Base-by-base conservation (phyloP, 2,329 filamentous ascomycete genomes). In the Talaromyces islandicus region DNA sequence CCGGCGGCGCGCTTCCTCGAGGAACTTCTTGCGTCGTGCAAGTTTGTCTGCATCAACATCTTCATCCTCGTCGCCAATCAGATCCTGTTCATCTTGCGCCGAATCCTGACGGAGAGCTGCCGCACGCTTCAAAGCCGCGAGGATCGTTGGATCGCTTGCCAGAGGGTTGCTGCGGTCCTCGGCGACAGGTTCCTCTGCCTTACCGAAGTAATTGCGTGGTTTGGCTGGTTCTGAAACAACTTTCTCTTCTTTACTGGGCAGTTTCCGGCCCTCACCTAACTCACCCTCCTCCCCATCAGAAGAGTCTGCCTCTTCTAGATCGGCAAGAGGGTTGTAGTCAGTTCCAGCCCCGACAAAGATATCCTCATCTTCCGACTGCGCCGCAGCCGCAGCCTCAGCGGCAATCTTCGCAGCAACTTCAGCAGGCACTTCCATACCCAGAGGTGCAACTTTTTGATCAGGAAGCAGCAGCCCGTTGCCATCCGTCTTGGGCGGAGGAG, bases 81-180 rank as follows among this genome's bases (percentile, higher is more conserved):
- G 50, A 10, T 35, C 46, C 30, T 57, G 52, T 48, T 53, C 58
- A 50, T 59, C 56, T 32, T 38, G 32, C 17, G n/a, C 56, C 14
- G 79, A 73, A 82, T 78, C 54, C 56, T 73, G 70, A 35, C 74
- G 72, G 58, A 91, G 80, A 10, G 85, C 79, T 19, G 89, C 89
- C 10, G 93, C 93, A 73, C 92, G 92, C 75, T 92, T 91, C 68
- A 99, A 83, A 0, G 91, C 91, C 3, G 91, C 91, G 64, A 92
- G 82, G 63, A 96, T 88, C 2, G 88, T 85, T 2, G 91, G 89
- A 68, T 97, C 91, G 27, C 82, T 83, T 68, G 88, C 83, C 4
- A 82, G 70, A 4, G 77, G 75, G 54, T 78, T 77, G 27, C 69
- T 66, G 7, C 71, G 66, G 25, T 70, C 69, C 10, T 70, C 64